Evolutionary conservation across 2,329 filamentous ascomycete genomes (phyloP), one percentile per base, ranked within the genome.

Genomic region (Pezizomycotina sp.): DNA sequence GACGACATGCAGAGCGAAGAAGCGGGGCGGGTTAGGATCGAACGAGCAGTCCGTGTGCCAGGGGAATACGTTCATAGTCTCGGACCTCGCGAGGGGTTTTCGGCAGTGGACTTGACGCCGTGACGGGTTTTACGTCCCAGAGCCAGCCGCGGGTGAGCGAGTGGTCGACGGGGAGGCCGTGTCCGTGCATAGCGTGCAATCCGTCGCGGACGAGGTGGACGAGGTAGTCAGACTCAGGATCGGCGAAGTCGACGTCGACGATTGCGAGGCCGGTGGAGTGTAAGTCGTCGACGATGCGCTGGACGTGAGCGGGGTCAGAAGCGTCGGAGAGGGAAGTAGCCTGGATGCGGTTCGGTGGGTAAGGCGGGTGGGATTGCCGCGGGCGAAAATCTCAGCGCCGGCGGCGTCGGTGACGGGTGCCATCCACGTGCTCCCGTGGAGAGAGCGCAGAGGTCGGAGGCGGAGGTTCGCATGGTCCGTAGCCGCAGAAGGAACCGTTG

Each of bases 31-130:
- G 7, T 22, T 19, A 9, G 26, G 24, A 18, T 50, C 51, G 23
- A 52, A 54, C 2, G 47, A 51, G 26, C 51, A 53, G 34, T 53
- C 52, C 3, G 52, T 53, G 34, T 54, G 52, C 52, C 52, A 54
- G n/a, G 51, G 52, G 31, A 54, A 54, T 6, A 47, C 43, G n/a
- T 50, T 23, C 31, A 46, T 50, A 1, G 50, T 53, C 40, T 52
- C 47, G 3, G 49, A 51, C 28, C 50, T 38, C 15, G 48, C 49
- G 12, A 42, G 26, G 14, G 45, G 44, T 13, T 27, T 27, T 14
- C 14, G 16, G 12, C 12, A 39, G 15, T 36, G 25, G 10, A 48
- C 27, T 4, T 34, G 42, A 18, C 45, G 39, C 6, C 39, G n/a
- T 38, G n/a, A 47, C 44, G 6, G 52, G 49, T 25, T 47, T 44